phyloP scores from a whole-genome alignment of 1,139 yeast species.

The Candida sanyaensis region DNA sequence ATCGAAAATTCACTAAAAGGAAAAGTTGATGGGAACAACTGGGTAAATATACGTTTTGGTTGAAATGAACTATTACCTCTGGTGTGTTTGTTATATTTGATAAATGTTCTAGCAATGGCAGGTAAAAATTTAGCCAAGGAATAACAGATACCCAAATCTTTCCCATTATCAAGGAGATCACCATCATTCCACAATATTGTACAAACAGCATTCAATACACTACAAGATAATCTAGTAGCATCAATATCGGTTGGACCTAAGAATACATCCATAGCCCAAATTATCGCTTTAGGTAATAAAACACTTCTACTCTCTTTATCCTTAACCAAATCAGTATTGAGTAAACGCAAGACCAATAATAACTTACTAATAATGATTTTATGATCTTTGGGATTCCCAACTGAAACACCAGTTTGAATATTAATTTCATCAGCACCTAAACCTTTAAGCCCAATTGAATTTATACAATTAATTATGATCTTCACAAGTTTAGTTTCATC shows the following conservation, averaged over 20 bases:
- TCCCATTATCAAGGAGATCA: constrained; percentile 22
- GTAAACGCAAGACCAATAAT: constrained; percentile 58
- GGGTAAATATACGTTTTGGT: constrained; percentile 64
- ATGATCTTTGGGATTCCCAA: constrained; percentile 45
- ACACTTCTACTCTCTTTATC: constrained; percentile 37
- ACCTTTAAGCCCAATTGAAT: constrained; percentile 57
- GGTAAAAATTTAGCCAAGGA: constrained; percentile 56
- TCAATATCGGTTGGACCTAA: constrained; percentile 55
- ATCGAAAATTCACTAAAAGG: constrained; percentile 70
- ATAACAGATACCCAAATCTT: constrained; percentile 35
- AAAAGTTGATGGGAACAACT: constrained; percentile 64
- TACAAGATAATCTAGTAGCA: constrained; percentile 63
- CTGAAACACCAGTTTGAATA: constrained; percentile 18
- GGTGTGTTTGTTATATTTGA: constrained; percentile 55
- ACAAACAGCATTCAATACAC: constrained; percentile 55
- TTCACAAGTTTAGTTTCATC: constrained; percentile 40
- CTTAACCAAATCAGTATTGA: constrained; percentile 48
- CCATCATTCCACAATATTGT: constrained; percentile 34
- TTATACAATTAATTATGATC: constrained; percentile 45
- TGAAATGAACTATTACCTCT: constrained; percentile 53
- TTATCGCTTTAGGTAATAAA: constrained; percentile 53
- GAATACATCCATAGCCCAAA: constrained; percentile 66
- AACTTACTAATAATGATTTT: constrained; percentile 58
- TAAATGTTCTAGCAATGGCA: constrained; percentile 51
- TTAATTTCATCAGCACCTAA: constrained; percentile 45